These are phyloP conservation scores for Athelia sp. DNA, from an alignment of 1,284 basidiomycete species.

Conservation along the genomic window DNA sequence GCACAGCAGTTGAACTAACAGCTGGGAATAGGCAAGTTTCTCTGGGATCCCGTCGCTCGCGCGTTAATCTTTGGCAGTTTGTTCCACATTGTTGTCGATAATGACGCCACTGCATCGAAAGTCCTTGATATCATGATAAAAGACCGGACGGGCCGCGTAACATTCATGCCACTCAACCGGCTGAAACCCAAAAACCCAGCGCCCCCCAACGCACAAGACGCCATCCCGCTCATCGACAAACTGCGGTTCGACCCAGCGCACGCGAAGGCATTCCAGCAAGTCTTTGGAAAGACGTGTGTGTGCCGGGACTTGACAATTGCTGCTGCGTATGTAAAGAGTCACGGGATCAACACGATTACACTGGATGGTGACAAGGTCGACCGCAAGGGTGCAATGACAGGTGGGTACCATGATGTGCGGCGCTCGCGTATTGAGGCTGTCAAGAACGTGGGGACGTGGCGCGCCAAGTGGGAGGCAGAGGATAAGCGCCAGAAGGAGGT, in stretches of 20 bases:
- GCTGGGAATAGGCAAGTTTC: slow-evolving; percentile 80
- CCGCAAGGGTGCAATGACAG: slow-evolving; percentile 91
- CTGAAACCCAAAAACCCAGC: slow-evolving; percentile 72
- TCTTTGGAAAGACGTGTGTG: slow-evolving; percentile 98
- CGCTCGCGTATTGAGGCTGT: slow-evolving; percentile 89
- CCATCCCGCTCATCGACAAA: slow-evolving; percentile 84
- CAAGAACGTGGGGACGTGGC: slow-evolving; percentile 76
- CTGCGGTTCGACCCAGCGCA: slow-evolving; percentile 73
- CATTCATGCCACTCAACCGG: slow-evolving; percentile 98
- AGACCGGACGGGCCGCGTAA: slow-evolving; percentile 91
- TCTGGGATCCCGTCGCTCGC: slow-evolving; percentile 2
- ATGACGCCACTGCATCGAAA: slow-evolving; percentile 84
- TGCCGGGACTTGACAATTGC: slow-evolving; percentile 91
- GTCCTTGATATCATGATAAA: slow-evolving; percentile 90
- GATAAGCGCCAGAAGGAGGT: slow-evolving; percentile 68
- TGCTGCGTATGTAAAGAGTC: slow-evolving; percentile 91
- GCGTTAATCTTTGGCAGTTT: slow-evolving; percentile 46
- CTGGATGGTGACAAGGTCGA: slow-evolving; percentile 98
- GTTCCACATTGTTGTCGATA: slow-evolving; percentile 98
- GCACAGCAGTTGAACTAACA: slow-evolving; percentile 90
- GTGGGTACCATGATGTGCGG: slow-evolving; percentile 92
- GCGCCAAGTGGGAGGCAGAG: slow-evolving; percentile 66
- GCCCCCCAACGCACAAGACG: slow-evolving; percentile 80
- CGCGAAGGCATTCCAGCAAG: slow-evolving; percentile 89
- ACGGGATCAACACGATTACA: slow-evolving; percentile 95